Evolutionary conservation across 2,329 filamentous ascomycete genomes (phyloP).

Genomic region (Knufia fluminis): DNA sequence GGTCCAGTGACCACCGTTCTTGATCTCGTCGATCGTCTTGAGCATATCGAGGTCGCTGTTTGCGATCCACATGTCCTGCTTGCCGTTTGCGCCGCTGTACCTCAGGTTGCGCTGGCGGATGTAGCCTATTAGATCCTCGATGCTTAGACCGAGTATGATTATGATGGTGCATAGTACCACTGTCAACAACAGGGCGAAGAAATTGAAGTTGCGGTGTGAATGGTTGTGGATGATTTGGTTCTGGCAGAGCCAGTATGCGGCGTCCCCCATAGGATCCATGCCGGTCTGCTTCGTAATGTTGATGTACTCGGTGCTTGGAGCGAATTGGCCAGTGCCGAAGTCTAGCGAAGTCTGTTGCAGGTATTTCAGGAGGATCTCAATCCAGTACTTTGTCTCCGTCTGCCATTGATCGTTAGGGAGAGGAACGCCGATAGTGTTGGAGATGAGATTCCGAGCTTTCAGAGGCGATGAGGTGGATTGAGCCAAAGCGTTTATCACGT

Average conservation of each 20-base stretch:
- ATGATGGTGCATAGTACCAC: neutral
- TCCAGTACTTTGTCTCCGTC: slow-evolving; percentile 11
- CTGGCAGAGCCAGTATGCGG: slow-evolving; percentile 7
- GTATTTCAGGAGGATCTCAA: slow-evolving; percentile 8
- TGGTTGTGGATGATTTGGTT: slow-evolving; percentile 5
- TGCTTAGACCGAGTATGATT: slow-evolving; percentile 3
- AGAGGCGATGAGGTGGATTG: slow-evolving; percentile 5
- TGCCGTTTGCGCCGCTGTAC: slow-evolving; percentile 6
- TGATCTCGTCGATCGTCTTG: neutral
- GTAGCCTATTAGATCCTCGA: slow-evolving; percentile 6
- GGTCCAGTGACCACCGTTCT: neutral
- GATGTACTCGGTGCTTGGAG: slow-evolving; percentile 6
- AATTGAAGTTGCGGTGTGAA: slow-evolving; percentile 7
- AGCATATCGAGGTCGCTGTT: slow-evolving; percentile 9
- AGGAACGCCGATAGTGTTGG: neutral
- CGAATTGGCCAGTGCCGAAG: slow-evolving; percentile 10
- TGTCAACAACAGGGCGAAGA: slow-evolving; percentile 6
- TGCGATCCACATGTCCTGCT: slow-evolving; percentile 10
- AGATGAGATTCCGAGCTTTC: slow-evolving; percentile 6
- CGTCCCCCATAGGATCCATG: neutral
- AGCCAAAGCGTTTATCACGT: slow-evolving; percentile 5
- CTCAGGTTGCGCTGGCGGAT: slow-evolving; percentile 6
- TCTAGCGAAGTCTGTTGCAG: slow-evolving; percentile 9
- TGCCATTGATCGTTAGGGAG: slow-evolving; percentile 12
- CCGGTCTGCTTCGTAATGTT: slow-evolving; percentile 4